Percentiles rank a stretch among this genome's conserved stretches.
These are phyloP conservation scores for Tetrapyrgos nigripes DNA, from an alignment of 1,284 basidiomycete species.

Conservation along the genomic window DNA sequence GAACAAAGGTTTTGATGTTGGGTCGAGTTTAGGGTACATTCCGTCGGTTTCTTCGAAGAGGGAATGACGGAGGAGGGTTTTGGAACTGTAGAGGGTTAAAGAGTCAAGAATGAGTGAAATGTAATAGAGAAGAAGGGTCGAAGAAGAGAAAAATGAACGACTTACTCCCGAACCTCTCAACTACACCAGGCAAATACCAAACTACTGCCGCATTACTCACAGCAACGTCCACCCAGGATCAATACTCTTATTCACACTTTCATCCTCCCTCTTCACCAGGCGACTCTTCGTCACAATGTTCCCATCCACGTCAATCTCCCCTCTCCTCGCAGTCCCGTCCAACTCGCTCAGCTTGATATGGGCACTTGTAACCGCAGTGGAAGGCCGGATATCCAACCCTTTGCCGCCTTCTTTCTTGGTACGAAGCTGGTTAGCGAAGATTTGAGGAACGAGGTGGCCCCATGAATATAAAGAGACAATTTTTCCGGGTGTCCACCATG, in stretches of 20 bases:
- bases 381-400: conserved; percentile 79
- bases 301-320: conserved; percentile 82
- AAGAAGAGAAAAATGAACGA: conserved; percentile 19
- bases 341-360: conserved; percentile 93
- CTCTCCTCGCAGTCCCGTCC: conserved; percentile 80
- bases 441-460: conserved; percentile 88
- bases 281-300: conserved; percentile 78
- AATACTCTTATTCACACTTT: conserved; percentile 52
- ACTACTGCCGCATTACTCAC: conserved; percentile 90
- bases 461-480: conserved; percentile 96
- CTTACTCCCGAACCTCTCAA: conserved; percentile 85
- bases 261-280: conserved; percentile 68
- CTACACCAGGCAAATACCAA: conserved; percentile 96
- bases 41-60: conserved; percentile 96
- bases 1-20: conserved; percentile 94
- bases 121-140: not conserved
- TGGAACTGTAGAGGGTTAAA: conserved; percentile 63
- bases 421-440: conserved; percentile 75
- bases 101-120: no score
- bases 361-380: conserved; percentile 89
- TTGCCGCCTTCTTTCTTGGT: conserved; percentile 31
- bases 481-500: conserved; percentile 83
- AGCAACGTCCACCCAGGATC: conserved; percentile 88
- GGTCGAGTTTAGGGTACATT: conserved; percentile 96
- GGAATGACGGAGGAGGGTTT: conserved; percentile 83